phyloP scores from a whole-genome alignment of 1,139 yeast genomes.

The Scheffersomyces titani region DNA sequence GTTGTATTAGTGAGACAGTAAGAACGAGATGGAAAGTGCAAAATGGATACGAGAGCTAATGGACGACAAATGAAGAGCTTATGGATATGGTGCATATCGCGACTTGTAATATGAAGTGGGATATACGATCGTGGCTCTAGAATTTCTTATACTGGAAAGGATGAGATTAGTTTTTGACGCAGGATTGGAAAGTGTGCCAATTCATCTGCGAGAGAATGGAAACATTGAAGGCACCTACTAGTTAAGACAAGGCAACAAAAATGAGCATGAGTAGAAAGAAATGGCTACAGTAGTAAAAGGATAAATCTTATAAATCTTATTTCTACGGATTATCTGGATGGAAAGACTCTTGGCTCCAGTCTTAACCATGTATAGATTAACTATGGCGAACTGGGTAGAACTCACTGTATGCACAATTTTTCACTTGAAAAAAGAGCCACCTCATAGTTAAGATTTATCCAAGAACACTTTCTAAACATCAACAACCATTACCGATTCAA shows the following conservation, averaged over 20 bases:
- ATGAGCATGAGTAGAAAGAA: too few relatives aligned
- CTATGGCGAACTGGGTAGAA: neutral
- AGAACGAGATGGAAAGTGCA: neutral
- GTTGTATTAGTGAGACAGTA: too few relatives aligned
- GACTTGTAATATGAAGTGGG: neutral
- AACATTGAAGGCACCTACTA: neutral
- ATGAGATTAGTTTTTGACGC: neutral
- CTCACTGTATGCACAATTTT: slow-evolving; percentile 1
- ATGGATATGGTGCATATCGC: too few relatives aligned
- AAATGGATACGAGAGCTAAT: neutral
- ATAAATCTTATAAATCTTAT: too few relatives aligned
- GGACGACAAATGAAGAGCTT: too few relatives aligned
- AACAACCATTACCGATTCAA: neutral
- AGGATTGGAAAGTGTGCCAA: neutral
- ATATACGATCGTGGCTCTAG: neutral
- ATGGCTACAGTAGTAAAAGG: neutral
- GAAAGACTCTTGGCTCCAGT: neutral
- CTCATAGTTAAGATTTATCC: neutral
- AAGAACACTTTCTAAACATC: neutral
- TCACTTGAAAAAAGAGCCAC: neutral
- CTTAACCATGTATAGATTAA: neutral
- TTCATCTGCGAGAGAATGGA: neutral
- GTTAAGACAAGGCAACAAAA: neutral
- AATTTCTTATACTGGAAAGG: neutral
- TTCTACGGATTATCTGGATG: too few relatives aligned